These are phyloP conservation scores for Entelexis paramagnoliae DNA, from an alignment of 1,139 yeast genomes.

Conservation along the genomic window DNA sequence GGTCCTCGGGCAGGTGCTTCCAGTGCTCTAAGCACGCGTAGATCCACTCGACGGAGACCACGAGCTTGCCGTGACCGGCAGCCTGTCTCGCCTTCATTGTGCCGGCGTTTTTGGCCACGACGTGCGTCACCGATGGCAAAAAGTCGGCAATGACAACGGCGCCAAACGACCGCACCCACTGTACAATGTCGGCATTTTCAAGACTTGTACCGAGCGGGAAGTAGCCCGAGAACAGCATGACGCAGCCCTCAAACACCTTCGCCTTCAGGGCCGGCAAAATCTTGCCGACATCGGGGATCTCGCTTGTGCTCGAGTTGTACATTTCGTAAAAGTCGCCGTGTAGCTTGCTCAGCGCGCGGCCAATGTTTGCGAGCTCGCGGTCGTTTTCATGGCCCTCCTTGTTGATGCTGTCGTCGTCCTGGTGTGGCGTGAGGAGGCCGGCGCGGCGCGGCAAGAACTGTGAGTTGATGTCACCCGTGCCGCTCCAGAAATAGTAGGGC, in stretches of 20 bases:
- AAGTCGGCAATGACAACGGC: conserved; percentile 73
- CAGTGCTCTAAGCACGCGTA: conserved; percentile 76
- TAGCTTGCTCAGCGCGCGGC: conserved; percentile 50
- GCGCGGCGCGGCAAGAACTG: conserved; percentile 77
- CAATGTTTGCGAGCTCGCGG: conserved; percentile 56
- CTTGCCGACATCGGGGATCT: conserved; percentile 30
- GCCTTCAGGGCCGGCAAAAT: conserved; percentile 67
- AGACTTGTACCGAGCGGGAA: conserved; percentile 68
- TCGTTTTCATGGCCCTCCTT: conserved; percentile 50
- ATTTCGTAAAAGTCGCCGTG: conserved; percentile 57
- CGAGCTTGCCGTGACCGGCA: conserved; percentile 41
- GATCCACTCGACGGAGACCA: conserved; percentile 90
- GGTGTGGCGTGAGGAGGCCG: conserved; percentile 35
- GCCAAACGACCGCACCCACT: conserved; percentile 89
- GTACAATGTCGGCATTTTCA: conserved; percentile 63
- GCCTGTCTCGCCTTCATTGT: conserved; percentile 71
- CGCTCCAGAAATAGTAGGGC: conserved; percentile 92
- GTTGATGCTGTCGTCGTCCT: conserved; percentile 2
- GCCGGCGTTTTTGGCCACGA: conserved; percentile 65
- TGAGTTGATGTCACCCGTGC: conserved; percentile 95
- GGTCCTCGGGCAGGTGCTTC: conserved; percentile 57
- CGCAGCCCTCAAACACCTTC: conserved; percentile 55
- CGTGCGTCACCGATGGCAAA: conserved; percentile 71
- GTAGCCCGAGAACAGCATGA: conserved; percentile 74
- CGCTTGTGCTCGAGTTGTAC: conserved; percentile 27